Conservation (phyloP, 2,329 filamentous ascomycete species). For the Kalaharituber pfeilii region DNA sequence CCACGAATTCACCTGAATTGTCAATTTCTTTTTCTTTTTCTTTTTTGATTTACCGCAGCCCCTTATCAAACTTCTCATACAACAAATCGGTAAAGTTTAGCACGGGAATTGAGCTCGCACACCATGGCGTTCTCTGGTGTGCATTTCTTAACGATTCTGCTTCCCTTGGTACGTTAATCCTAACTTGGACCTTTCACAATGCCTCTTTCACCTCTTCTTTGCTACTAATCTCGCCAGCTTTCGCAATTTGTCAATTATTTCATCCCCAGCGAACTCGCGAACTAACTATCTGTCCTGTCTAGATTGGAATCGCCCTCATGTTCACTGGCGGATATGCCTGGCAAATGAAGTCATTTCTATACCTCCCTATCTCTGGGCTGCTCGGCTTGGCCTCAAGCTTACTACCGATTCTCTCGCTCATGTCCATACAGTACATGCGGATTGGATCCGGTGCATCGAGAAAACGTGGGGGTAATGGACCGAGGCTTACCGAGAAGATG, state of each 20-base stretch:
- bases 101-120: no score
- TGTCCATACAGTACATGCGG: neutral
- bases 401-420: neutral
- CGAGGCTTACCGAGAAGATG: neutral
- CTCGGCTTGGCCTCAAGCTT: neutral
- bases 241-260: no score
- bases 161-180: neutral
- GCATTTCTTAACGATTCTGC: neutral
- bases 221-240: no score
- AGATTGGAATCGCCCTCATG: neutral
- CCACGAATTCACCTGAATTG: no score
- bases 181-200: no score
- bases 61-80: no score
- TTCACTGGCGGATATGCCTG: neutral
- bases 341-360: neutral
- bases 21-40: no score
- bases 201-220: no score
- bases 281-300: neutral
- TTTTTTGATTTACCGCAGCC: no score
- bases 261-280: neutral
- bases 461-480: neutral
- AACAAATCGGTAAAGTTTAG: no score
- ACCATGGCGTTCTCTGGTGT: slow-evolving; percentile 30
- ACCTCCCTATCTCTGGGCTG: neutral
- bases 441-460: neutral